These are phyloP conservation scores for Stachybotrys elegans DNA, from an alignment of 2,329 filamentous ascomycete species.

Conservation along the genomic window DNA sequence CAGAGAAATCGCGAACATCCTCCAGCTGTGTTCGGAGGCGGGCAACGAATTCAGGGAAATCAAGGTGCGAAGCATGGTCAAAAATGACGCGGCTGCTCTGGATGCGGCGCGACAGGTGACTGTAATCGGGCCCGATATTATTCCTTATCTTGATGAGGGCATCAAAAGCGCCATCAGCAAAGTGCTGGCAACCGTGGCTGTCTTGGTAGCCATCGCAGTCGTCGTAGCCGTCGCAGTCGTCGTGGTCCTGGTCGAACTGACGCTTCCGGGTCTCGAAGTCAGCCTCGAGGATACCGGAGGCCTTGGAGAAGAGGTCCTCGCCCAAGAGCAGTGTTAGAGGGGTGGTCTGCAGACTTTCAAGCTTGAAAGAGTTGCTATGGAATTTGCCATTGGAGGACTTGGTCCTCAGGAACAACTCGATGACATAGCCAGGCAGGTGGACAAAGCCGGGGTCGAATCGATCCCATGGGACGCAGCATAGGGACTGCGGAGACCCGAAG, in stretches of 20 bases:
- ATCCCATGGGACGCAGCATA: conserved; percentile 33
- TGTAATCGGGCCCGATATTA: conserved; percentile 43
- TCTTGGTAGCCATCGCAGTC: conserved; percentile 29
- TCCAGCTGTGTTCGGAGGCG: conserved; percentile 31
- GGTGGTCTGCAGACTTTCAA: conserved; percentile 42
- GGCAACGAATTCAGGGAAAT: conserved; percentile 39
- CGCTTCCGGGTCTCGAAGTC: conserved; percentile 34
- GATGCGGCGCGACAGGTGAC: conserved; percentile 37
- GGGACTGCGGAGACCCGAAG: conserved; percentile 36
- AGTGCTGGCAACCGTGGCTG: conserved; percentile 31
- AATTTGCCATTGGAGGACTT: conserved; percentile 32
- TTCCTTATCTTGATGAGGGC: conserved; percentile 43
- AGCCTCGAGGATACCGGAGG: conserved; percentile 35
- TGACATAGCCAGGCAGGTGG: conserved; percentile 42
- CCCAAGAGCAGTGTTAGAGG: conserved; percentile 41
- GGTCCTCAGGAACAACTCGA: conserved; percentile 41
- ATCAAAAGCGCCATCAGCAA: conserved; percentile 38
- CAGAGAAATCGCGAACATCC: conserved; percentile 32
- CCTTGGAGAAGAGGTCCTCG: conserved; percentile 42
- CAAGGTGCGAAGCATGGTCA: conserved; percentile 31
- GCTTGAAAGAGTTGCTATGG: conserved; percentile 29
- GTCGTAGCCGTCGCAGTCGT: conserved; percentile 27
- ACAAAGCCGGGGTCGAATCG: conserved; percentile 35
- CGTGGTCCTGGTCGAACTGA: conserved; percentile 34
- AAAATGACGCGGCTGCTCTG: conserved; percentile 41